Base-by-base conservation (phyloP, 2,329 filamentous ascomycete genomes). In the Xylariaceae sp. region DNA sequence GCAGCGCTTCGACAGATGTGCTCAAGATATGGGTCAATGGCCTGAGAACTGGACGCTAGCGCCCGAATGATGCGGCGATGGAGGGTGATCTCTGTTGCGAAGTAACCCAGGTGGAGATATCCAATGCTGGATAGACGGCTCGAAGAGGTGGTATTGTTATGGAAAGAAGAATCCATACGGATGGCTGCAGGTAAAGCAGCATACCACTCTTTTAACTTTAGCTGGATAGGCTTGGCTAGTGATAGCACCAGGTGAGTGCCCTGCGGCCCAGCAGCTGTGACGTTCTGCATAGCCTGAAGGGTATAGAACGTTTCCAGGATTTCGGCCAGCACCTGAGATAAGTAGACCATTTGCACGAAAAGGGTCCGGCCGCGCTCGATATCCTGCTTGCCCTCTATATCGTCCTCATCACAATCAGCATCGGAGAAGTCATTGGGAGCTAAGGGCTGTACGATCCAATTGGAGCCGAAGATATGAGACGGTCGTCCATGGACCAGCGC, bases 1-100 rank as follows among this genome's bases (percentile, higher is more conserved):
- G 93, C 93, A 3, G 93, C 93, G 52, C 88, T 92, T 47, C 93
- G 91, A 73, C 92, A 96, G 63, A 97, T 96, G 72, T 95, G 91
- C 50, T 92, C 83, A 43, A 96, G 85, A 65, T 97, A 96, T 0
- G 87, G 82, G 67, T 96, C 91, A 32, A 86, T 78, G 3, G 77
- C 72, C 37, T 70, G 67, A 2, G 61, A 57, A 46, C 69, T 72
- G 1, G 77, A 72, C 33, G 80, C 79, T 35, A 97, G 80, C 1
- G 91, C 92, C 45, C 92, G 87, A 54, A 97, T 90, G 66, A 96
- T 96, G 64, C 90, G 89, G 8, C 92, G 85, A 70, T 97, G 92
- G 18, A 97, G 86, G 0, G 90, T 94, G 67, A 97, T 97, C 73
- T 97, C 92, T 3, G 91, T 91, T 2, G 92, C 92, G 67, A 96